These are phyloP conservation scores for Closterium sp. DNA, from an alignment of 139 green algal genomes.

Conservation along the genomic window DNA sequence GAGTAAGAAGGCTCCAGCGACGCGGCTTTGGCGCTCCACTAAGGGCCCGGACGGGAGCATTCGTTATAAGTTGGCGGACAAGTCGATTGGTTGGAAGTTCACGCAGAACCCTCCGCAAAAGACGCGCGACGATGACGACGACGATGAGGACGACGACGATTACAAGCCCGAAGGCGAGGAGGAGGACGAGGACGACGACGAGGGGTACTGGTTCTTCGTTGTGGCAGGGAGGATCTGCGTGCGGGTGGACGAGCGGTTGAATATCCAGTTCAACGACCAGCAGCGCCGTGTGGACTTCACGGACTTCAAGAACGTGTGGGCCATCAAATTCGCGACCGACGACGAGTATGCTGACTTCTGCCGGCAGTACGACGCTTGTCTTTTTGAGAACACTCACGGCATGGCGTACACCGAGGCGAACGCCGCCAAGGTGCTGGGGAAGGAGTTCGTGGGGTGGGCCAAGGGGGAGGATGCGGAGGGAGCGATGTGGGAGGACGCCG, in stretches of 20 bases:
- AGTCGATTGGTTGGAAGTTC: too few relatives aligned
- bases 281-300: slow-evolving; percentile 37
- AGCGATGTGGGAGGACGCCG: slow-evolving; percentile 47
- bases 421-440: slow-evolving; percentile 59
- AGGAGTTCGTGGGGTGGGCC: slow-evolving; percentile 56
- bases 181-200: slow-evolving; percentile 24
- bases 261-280: slow-evolving; percentile 29
- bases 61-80: too few relatives aligned
- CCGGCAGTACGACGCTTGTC: slow-evolving; percentile 54
- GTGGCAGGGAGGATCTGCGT: slow-evolving; percentile 6
- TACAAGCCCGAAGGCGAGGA: slow-evolving; percentile 38
- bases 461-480: slow-evolving; percentile 54
- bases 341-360: slow-evolving; percentile 25
- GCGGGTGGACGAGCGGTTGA: not conserved
- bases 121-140: not conserved
- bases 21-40: too few relatives aligned
- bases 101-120: too few relatives aligned
- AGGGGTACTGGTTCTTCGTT: slow-evolving; percentile 16
- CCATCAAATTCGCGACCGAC: slow-evolving; percentile 15
- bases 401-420: slow-evolving; percentile 61
- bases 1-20: too few relatives aligned
- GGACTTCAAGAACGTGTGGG: slow-evolving; percentile 13
- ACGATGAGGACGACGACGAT: slow-evolving; percentile 34
- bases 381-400: slow-evolving; percentile 86
- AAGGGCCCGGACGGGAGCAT: too few relatives aligned